phyloP scores from a whole-genome alignment of 2,329 filamentous ascomycete species.

The Pseudogymnoascus sp. region DNA sequence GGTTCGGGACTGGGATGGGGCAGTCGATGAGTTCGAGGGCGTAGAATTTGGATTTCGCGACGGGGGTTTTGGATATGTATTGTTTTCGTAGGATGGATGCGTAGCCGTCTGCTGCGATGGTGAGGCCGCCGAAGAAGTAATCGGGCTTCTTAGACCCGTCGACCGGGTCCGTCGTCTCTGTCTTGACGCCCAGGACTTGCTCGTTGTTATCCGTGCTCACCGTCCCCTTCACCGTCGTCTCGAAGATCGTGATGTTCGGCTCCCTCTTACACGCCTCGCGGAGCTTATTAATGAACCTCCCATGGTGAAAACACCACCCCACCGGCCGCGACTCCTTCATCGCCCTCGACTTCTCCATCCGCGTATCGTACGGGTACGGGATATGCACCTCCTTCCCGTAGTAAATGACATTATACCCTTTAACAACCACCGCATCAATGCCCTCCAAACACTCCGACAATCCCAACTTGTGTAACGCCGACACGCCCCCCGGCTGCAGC shows the following conservation, averaged over 20 bases:
- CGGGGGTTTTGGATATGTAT: conserved; percentile 57
- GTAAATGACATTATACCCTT: conserved; percentile 85
- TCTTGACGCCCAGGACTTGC: conserved; percentile 77
- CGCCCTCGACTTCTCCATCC: conserved; percentile 26
- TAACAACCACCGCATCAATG: conserved; percentile 76
- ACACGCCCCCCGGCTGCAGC: conserved; percentile 83
- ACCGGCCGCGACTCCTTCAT: conserved; percentile 41
- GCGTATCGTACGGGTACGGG: conserved; percentile 57
- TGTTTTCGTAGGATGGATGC: conserved; percentile 83
- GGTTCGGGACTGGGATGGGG: conserved; percentile 62
- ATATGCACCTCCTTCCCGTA: conserved; percentile 65
- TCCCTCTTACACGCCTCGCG: conserved; percentile 65
- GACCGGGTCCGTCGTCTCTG: conserved; percentile 52
- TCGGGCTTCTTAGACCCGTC: conserved; percentile 54
- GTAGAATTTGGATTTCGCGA: conserved; percentile 82
- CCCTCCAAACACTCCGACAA: conserved; percentile 73
- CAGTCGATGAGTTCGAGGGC: conserved; percentile 88
- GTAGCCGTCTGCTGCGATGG: conserved; percentile 87
- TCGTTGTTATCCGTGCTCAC: conserved; percentile 60
- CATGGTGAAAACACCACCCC: conserved; percentile 86
- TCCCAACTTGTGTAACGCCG: conserved; percentile 72
- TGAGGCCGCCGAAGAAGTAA: conserved; percentile 81
- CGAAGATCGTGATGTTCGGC: conserved; percentile 80
- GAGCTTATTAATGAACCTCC: conserved; percentile 79
- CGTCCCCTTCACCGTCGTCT: conserved; percentile 74